Conservation (phyloP, 2,329 filamentous ascomycete species). For the Chaetomiaceae sp. region DNA sequence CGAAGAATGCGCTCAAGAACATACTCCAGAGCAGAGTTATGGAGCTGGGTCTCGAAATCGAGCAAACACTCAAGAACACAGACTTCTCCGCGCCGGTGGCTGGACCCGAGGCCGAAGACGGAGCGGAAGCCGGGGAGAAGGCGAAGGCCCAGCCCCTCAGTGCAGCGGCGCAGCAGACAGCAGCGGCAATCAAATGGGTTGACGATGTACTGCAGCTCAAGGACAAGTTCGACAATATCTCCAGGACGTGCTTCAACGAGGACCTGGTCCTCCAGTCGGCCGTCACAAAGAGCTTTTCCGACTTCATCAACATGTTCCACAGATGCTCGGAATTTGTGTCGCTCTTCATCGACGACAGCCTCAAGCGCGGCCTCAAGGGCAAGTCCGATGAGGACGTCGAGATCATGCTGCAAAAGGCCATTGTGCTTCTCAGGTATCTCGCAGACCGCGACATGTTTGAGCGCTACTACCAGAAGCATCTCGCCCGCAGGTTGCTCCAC, state of each 20-base stretch:
- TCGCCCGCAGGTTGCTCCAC: constrained; percentile 81
- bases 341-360: constrained; percentile 92
- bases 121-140: constrained; percentile 44
- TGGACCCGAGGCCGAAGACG: constrained; percentile 39
- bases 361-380: constrained; percentile 89
- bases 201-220: constrained; percentile 84
- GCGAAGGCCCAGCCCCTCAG: constrained; percentile 45
- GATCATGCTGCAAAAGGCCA: constrained; percentile 78
- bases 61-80: constrained; percentile 58
- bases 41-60: constrained; percentile 78
- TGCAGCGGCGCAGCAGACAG: constrained; percentile 71
- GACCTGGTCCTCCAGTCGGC: constrained; percentile 78
- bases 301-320: constrained; percentile 88
- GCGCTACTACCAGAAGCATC: constrained; percentile 95
- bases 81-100: constrained; percentile 43
- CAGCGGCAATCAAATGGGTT: constrained; percentile 89
- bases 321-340: constrained; percentile 90
- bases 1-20: constrained; percentile 64
- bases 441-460: constrained; percentile 93
- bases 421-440: constrained; percentile 80
- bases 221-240: constrained; percentile 82
- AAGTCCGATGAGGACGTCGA: constrained; percentile 90
- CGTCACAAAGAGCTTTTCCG: constrained; percentile 79
- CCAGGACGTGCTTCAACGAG: constrained; percentile 64
- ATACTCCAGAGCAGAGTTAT: constrained; percentile 72